These are phyloP conservation scores for Cutaneotrichosporon mucoides DNA, from an alignment of 1,284 basidiomycete species.

Conservation along the genomic window DNA sequence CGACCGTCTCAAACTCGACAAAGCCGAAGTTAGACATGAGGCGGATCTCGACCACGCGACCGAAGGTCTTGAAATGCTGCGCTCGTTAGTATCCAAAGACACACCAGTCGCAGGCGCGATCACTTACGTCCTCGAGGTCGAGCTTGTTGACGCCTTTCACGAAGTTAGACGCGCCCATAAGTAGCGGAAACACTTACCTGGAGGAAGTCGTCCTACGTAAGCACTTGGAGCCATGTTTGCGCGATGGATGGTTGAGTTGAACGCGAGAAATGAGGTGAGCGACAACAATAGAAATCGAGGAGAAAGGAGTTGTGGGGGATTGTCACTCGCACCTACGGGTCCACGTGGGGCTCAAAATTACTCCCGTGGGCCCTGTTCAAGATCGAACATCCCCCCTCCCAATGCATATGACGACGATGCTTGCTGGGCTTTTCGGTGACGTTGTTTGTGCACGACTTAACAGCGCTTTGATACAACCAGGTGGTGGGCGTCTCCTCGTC, in stretches of 20 bases:
- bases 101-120: background rate
- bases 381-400: too few species aligned
- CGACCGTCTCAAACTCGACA: constrained; percentile 81
- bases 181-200: constrained; percentile 18
- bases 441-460: too few species aligned
- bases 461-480: too few species aligned
- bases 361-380: too few species aligned
- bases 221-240: constrained; percentile 19
- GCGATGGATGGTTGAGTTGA: background rate
- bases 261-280: background rate
- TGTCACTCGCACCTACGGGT: too few species aligned
- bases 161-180: too few species aligned
- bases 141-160: constrained; percentile 26
- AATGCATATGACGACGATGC: too few species aligned
- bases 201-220: constrained; percentile 46
- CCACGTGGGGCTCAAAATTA: too few species aligned
- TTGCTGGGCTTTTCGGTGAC: too few species aligned
- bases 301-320: too few species aligned
- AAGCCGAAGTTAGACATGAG: constrained; percentile 96
- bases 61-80: constrained; percentile 81
- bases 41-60: constrained; percentile 80
- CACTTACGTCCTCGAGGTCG: constrained; percentile 41
- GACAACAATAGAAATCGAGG: too few species aligned
- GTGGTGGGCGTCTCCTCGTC: too few species aligned
- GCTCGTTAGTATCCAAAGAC: background rate